These are phyloP conservation scores for Nemania sp. DNA, from an alignment of 2,329 filamentous ascomycete species.

Conservation along the genomic window DNA sequence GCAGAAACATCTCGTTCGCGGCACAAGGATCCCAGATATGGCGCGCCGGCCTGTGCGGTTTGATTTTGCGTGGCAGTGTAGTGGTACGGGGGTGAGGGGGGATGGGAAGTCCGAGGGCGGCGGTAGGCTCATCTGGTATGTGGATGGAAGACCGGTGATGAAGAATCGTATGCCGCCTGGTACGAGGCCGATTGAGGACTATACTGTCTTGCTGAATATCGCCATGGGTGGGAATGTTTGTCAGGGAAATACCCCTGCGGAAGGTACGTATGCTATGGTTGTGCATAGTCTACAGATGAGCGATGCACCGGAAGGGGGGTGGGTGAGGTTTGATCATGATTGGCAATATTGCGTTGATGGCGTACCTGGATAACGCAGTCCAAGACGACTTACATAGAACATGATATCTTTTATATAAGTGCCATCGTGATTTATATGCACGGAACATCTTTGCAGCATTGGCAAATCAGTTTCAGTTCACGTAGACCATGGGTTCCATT, in stretches of 20 bases:
- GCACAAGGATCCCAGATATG: constrained; percentile 55
- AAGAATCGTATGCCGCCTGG: constrained; percentile 56
- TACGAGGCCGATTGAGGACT: constrained; percentile 58
- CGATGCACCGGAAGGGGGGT: constrained; percentile 58
- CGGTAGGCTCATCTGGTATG: constrained; percentile 60
- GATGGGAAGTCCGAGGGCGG: constrained; percentile 47
- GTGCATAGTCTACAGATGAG: constrained; percentile 56
- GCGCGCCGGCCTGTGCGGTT: constrained; percentile 51
- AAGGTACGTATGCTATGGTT: constrained; percentile 61
- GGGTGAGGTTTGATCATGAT: constrained; percentile 56
- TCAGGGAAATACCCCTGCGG: constrained; percentile 51
- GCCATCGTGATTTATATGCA: neutral
- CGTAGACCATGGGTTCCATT: too few relatives aligned
- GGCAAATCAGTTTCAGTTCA: too few relatives aligned
- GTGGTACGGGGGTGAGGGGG: constrained; percentile 45
- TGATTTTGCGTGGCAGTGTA: constrained; percentile 60
- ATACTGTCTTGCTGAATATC: constrained; percentile 60
- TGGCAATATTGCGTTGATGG: constrained; percentile 45
- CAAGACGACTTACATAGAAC: neutral
- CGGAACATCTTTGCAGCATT: neutral
- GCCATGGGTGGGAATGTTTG: constrained; percentile 66
- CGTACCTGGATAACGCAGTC: constrained; percentile 33
- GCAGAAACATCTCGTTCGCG: constrained; percentile 59
- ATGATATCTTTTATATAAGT: neutral
- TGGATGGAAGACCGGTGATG: constrained; percentile 61